These are phyloP conservation scores for Penicillium roqueforti DNA, from an alignment of 495 filamentous ascomycete genomes.

Conservation along the genomic window DNA sequence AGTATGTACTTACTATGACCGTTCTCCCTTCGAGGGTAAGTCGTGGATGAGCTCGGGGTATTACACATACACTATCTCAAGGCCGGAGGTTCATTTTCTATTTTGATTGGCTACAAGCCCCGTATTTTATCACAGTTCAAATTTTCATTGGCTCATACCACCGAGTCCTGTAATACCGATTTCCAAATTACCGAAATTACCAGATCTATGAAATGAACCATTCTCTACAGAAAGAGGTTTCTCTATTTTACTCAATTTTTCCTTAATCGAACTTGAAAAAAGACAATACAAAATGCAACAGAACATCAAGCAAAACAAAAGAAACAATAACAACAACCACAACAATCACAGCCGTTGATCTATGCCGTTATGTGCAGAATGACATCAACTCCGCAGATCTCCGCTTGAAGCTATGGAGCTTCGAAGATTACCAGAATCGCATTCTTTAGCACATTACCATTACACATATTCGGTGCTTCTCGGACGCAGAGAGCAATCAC, in stretches of 20 bases:
- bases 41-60: constrained; percentile 3
- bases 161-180: constrained; percentile 3
- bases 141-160: neutral
- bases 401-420: constrained; percentile 24
- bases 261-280: neutral
- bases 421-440: constrained; percentile 6
- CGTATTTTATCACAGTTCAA: neutral
- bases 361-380: constrained; percentile 11
- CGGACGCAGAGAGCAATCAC: constrained; percentile 27
- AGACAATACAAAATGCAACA: neutral
- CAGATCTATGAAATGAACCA: neutral
- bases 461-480: constrained; percentile 25
- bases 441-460: neutral
- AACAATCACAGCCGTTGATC: neutral
- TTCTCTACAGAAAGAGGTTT: neutral
- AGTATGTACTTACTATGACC: too few relatives aligned
- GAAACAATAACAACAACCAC: neutral
- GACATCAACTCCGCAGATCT: constrained; percentile 21
- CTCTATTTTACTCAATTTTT: neutral
- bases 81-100: fast-evolving
- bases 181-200: neutral
- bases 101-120: constrained; percentile 2
- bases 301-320: neutral
- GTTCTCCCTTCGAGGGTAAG: neutral
- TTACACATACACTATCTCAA: constrained; percentile 16